phyloP scores from a whole-genome alignment of 1,139 yeast genomes.

The Arxiozyma telluris region DNA sequence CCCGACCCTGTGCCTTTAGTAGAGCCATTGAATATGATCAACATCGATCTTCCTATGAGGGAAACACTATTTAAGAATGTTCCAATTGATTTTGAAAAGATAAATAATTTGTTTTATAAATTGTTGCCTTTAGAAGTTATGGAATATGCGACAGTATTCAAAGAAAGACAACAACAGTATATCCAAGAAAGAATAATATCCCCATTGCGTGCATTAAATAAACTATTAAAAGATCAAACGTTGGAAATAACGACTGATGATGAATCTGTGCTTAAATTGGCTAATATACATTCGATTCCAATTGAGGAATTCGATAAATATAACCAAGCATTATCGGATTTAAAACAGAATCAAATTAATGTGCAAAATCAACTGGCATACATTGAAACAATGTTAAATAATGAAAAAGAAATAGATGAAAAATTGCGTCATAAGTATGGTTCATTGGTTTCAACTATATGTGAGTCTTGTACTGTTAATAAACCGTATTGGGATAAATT shows the following conservation, averaged over 20 bases:
- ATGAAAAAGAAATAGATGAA: constrained; percentile 52
- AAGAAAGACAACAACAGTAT: constrained; percentile 54
- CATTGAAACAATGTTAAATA: constrained; percentile 39
- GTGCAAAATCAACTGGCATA: constrained; percentile 30
- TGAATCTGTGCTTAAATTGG: not conserved
- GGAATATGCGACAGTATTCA: constrained; percentile 59
- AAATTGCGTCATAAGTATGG: constrained; percentile 43
- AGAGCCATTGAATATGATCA: constrained; percentile 49
- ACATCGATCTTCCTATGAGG: constrained; percentile 13
- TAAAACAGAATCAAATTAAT: constrained; percentile 9
- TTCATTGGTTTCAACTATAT: constrained; percentile 42
- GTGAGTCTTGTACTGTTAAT: constrained; percentile 36
- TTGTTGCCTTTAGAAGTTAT: constrained; percentile 60
- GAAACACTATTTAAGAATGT: constrained; percentile 3
- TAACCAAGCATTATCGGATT: constrained; percentile 12
- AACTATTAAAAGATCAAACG: constrained; percentile 32
- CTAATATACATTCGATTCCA: constrained; percentile 4
- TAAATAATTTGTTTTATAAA: constrained; percentile 39
- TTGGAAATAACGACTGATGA: not conserved
- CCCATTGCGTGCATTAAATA: constrained; percentile 46
- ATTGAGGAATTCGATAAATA: constrained; percentile 13
- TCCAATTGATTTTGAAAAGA: not conserved
- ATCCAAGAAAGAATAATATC: constrained; percentile 42
- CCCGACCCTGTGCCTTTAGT: constrained; percentile 39
- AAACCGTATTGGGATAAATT: constrained; percentile 35